Conservation (phyloP, 257 asterid genomes). For the Cruciata laevipes region DNA sequence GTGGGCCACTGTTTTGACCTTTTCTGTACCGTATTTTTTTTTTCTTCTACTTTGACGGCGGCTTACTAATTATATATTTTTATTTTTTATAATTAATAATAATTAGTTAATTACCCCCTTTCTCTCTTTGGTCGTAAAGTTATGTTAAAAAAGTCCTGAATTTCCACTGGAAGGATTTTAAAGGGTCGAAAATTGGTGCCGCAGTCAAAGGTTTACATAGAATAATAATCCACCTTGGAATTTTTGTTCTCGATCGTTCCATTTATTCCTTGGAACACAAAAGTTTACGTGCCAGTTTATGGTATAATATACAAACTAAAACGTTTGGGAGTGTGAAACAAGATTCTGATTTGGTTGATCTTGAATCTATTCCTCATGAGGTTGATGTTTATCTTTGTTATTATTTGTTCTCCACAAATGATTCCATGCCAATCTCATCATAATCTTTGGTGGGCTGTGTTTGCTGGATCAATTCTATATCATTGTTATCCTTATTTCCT, state of each 20-base stretch:
- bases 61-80: slow-evolving; percentile 7
- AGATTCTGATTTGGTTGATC: not conserved
- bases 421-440: not conserved
- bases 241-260: not conserved
- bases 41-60: slow-evolving; percentile 18
- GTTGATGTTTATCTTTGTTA: not conserved
- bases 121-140: not conserved
- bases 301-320: not conserved
- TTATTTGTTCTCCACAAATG: slow-evolving; percentile 1
- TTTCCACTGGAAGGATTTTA: not conserved
- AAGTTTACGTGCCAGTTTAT: not conserved
- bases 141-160: slow-evolving; percentile 1
- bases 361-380: not conserved
- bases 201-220: not conserved
- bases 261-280: not conserved
- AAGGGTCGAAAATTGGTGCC: not conserved
- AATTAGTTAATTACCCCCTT: not conserved
- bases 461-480: too few species aligned
- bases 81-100: too few species aligned
- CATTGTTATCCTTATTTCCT: not conserved
- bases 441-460: not conserved
- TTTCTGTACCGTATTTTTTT: not conserved
- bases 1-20: slow-evolving; percentile 13
- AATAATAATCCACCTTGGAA: not conserved
- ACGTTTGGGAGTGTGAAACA: not conserved